phyloP scores from a whole-genome alignment of 306 rosid genomes.

The Trifolium fragiferum region DNA sequence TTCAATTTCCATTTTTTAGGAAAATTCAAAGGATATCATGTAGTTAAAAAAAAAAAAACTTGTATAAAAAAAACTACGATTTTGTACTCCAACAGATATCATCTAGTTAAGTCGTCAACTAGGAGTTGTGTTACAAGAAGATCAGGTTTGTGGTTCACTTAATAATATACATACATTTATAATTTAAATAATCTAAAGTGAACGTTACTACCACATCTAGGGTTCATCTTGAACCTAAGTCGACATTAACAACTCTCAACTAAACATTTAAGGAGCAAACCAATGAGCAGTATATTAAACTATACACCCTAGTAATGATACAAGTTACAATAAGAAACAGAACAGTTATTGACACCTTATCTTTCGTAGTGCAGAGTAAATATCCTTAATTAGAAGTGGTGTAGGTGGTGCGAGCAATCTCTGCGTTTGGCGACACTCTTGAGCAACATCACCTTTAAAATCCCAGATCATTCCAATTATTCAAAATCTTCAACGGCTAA shows the following conservation, averaged over 20 bases:
- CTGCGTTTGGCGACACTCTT: conserved; percentile 89
- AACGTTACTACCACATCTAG: conserved; percentile 14
- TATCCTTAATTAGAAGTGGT: conserved; percentile 77
- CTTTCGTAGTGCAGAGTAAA: conserved; percentile 70
- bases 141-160: conserved; percentile 5
- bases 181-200: conserved; percentile 8
- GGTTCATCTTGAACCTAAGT: conserved; percentile 18
- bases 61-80: neutral
- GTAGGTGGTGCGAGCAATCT: conserved; percentile 81
- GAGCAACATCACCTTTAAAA: conserved; percentile 95
- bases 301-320: conserved; percentile 12
- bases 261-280: conserved; percentile 26
- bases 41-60: no score
- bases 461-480: conserved; percentile 43
- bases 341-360: conserved; percentile 60
- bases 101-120: conserved; percentile 13
- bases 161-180: conserved; percentile 9
- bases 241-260: conserved; percentile 3
- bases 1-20: no score
- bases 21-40: no score
- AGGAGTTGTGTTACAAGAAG: conserved; percentile 1
- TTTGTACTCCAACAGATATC: neutral
- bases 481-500: conserved; percentile 37
- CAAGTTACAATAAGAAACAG: conserved; percentile 29
- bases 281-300: neutral